These are phyloP conservation scores for Acidomyces sp. DNA, from an alignment of 495 filamentous ascomycete species.

Conservation along the genomic window DNA sequence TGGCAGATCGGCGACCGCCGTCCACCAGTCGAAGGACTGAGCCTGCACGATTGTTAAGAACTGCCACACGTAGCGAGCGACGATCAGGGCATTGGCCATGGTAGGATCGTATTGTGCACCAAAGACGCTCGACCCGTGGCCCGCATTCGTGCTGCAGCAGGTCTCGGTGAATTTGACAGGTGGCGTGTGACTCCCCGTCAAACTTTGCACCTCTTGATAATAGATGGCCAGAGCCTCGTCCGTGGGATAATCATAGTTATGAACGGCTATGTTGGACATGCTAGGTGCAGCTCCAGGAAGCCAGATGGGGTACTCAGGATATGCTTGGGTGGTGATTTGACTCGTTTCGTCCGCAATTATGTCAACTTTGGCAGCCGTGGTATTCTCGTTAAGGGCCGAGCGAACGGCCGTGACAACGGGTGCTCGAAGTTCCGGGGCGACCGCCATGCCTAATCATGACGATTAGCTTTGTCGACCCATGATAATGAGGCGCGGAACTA, in stretches of 20 bases:
- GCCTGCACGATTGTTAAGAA: slow-evolving; percentile 15
- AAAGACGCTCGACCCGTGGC: slow-evolving; percentile 10
- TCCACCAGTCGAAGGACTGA: slow-evolving; percentile 16
- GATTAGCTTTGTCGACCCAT: too few species aligned
- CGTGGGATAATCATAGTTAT: slow-evolving; percentile 14
- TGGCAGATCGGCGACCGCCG: slow-evolving; percentile 11
- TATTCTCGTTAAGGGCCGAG: slow-evolving; percentile 3
- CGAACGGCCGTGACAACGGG: slow-evolving; percentile 2
- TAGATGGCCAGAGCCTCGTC: slow-evolving; percentile 4
- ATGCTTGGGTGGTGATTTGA: slow-evolving; percentile 7
- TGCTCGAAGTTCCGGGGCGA: slow-evolving; percentile 3
- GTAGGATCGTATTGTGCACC: slow-evolving; percentile 17
- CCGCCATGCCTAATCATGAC: too few species aligned
- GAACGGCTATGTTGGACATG: slow-evolving; percentile 10
- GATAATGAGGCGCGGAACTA: too few species aligned
- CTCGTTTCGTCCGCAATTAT: slow-evolving; percentile 17
- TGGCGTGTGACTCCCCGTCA: slow-evolving; percentile 3
- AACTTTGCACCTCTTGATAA: not conserved
- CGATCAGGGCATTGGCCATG: slow-evolving; percentile 16
- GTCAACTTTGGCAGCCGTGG: slow-evolving; percentile 1
- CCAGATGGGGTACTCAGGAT: slow-evolving; percentile 11
- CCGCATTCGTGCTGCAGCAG: slow-evolving; percentile 11
- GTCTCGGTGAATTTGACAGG: slow-evolving; percentile 17
- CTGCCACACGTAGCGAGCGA: slow-evolving; percentile 17
- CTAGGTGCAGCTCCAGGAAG: slow-evolving; percentile 1